These are phyloP conservation scores for Botrytis sinoallii DNA, from an alignment of 2,329 filamentous ascomycete species.

Conservation along the genomic window DNA sequence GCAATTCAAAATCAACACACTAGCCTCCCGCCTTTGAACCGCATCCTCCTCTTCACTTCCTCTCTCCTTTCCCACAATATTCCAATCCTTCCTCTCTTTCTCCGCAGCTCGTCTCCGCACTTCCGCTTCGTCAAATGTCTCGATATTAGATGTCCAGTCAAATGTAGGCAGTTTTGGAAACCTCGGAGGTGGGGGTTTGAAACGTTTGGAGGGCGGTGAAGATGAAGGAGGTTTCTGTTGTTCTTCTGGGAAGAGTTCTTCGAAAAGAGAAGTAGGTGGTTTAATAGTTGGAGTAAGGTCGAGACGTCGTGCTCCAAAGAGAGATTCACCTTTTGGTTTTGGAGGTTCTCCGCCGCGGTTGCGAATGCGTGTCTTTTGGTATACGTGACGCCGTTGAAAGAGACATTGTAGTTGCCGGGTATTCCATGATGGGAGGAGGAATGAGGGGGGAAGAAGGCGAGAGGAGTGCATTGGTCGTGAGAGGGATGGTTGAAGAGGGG, in stretches of 20 bases:
- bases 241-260: slow-evolving; percentile 55
- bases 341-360: slow-evolving; percentile 7
- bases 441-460: slow-evolving; percentile 43
- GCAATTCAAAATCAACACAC: slow-evolving; percentile 54
- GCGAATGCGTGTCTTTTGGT: slow-evolving; percentile 26
- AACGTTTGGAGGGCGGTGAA: not conserved
- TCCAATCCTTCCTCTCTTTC: slow-evolving; percentile 10
- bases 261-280: slow-evolving; percentile 39
- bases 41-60: slow-evolving; percentile 2
- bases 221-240: not conserved
- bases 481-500: not conserved
- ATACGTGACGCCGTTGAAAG: slow-evolving; percentile 12
- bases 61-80: not conserved
- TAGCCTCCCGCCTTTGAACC: not conserved
- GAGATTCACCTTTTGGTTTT: slow-evolving; percentile 9
- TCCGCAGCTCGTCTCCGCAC: slow-evolving; percentile 1
- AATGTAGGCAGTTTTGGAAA: slow-evolving; percentile 35
- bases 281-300: not conserved
- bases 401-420: slow-evolving; percentile 35
- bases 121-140: slow-evolving; percentile 10
- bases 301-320: slow-evolving; percentile 4
- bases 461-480: slow-evolving; percentile 43
- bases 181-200: not conserved
- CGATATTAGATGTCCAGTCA: slow-evolving; percentile 24
- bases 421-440: slow-evolving; percentile 43